Evolutionary conservation across 2,329 filamentous ascomycete genomes (phyloP).

Genomic region (Alternaria dauci): DNA sequence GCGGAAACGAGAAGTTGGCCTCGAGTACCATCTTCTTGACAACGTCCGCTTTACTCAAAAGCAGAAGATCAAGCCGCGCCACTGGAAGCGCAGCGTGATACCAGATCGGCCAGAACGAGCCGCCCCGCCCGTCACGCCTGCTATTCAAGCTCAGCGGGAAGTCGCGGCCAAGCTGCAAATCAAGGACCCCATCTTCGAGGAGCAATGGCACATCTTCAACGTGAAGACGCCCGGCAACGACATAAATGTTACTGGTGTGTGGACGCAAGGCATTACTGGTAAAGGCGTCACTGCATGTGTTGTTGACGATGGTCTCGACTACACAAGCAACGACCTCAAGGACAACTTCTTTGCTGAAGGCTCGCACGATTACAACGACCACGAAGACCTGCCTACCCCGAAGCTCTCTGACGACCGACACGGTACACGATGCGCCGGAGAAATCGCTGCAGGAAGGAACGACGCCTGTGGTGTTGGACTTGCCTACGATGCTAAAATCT

Average conservation of each 20-base stretch:
- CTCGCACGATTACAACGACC: slow-evolving; percentile 96
- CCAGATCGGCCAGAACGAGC: slow-evolving; percentile 34
- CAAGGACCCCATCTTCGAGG: slow-evolving; percentile 85
- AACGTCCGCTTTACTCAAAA: slow-evolving; percentile 82
- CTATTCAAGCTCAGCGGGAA: slow-evolving; percentile 57
- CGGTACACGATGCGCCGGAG: slow-evolving; percentile 92
- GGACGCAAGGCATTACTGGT: slow-evolving; percentile 89
- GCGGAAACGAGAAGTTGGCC: slow-evolving; percentile 65
- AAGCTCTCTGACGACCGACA: slow-evolving; percentile 86
- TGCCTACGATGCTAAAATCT: slow-evolving; percentile 88
- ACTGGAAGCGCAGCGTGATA: slow-evolving; percentile 65
- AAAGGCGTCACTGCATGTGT: slow-evolving; percentile 90
- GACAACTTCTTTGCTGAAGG: slow-evolving; percentile 93
- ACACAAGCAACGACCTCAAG: slow-evolving; percentile 91
- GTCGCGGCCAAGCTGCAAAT: slow-evolving; percentile 71
- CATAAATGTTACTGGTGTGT: slow-evolving; percentile 93
- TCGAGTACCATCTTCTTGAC: slow-evolving; percentile 69
- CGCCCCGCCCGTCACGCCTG: slow-evolving; percentile 50
- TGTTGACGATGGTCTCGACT: slow-evolving; percentile 94
- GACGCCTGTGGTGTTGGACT: slow-evolving; percentile 95
- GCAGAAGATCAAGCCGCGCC: slow-evolving; percentile 68
- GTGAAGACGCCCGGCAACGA: slow-evolving; percentile 82
- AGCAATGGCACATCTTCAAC: slow-evolving; percentile 97
- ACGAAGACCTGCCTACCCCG: slow-evolving; percentile 78
- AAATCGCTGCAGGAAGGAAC: slow-evolving; percentile 91